Evolutionary conservation across 495 filamentous ascomycete genomes (phyloP).

Genomic region (Penicillium dipodomyicola): DNA sequence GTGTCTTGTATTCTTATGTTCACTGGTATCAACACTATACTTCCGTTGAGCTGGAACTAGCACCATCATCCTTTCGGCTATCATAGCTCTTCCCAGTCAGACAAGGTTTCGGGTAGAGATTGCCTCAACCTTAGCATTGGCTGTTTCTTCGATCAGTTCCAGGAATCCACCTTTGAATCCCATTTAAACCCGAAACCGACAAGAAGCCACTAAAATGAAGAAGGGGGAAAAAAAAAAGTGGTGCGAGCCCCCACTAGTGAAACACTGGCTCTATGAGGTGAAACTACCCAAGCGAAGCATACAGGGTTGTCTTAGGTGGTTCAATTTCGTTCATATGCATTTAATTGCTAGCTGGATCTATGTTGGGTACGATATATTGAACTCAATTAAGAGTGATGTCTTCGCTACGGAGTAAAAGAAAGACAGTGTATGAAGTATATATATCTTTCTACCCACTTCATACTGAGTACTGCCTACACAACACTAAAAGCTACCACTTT

Average conservation of each 20-base stretch:
- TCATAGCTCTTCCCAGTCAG: background rate
- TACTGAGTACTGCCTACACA: background rate
- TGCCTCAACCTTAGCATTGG: background rate
- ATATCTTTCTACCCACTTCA: background rate
- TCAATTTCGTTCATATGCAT: too few relatives aligned
- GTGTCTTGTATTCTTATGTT: too few relatives aligned
- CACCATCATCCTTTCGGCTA: background rate
- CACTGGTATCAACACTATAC: background rate
- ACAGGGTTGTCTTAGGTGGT: too few relatives aligned
- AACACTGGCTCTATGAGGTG: constrained; percentile 15
- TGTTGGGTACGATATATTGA: background rate
- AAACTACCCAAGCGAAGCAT: background rate
- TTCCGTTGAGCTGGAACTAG: background rate
- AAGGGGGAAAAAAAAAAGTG: background rate
- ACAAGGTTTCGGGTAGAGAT: background rate
- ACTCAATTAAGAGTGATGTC: background rate
- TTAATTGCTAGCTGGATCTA: background rate
- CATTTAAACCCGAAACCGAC: background rate
- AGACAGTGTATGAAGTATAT: background rate
- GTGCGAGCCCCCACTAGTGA: constrained; percentile 14
- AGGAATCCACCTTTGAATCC: background rate
- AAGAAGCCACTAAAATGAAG: background rate
- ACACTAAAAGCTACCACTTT: background rate
- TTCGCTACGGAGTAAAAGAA: background rate
- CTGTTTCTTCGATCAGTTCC: background rate